These are phyloP conservation scores for Globisporangium nodosum DNA, from an alignment of 352 stramenopile genomes.

Conservation along the genomic window DNA sequence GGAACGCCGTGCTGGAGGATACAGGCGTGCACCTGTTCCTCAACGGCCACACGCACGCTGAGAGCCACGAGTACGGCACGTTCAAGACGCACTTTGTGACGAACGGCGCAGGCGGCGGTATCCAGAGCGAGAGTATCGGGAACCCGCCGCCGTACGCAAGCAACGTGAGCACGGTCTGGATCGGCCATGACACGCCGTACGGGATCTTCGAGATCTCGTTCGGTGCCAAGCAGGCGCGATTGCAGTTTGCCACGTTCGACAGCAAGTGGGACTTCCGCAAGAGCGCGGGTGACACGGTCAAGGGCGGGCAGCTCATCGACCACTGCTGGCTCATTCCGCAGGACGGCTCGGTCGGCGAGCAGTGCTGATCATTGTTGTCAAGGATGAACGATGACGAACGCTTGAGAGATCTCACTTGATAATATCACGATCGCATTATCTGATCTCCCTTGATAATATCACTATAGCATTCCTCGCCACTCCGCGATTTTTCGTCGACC, in stretches of 20 bases:
- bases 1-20: slow-evolving; percentile 45
- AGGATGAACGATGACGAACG: neutral
- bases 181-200: slow-evolving; percentile 48
- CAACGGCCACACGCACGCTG: slow-evolving; percentile 71
- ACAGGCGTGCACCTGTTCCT: slow-evolving; percentile 54
- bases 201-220: slow-evolving; percentile 74
- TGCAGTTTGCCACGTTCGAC: slow-evolving; percentile 71
- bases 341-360: slow-evolving; percentile 43
- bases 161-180: slow-evolving; percentile 45
- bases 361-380: slow-evolving; percentile 11
- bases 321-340: slow-evolving; percentile 72
- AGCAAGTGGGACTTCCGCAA: slow-evolving; percentile 50
- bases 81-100: slow-evolving; percentile 78
- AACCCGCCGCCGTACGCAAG: slow-evolving; percentile 38
- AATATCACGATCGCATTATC: too few relatives aligned
- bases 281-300: slow-evolving; percentile 29
- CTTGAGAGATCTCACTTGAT: neutral
- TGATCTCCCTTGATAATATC: neutral
- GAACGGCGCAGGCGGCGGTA: slow-evolving; percentile 63
- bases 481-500: too few relatives aligned
- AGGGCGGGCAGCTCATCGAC: slow-evolving; percentile 35
- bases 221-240: slow-evolving; percentile 37
- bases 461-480: neutral
- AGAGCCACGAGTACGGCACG: slow-evolving; percentile 58
- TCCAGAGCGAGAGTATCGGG: slow-evolving; percentile 68